These are phyloP conservation scores for Pterulicium gracile DNA, from an alignment of 1,284 basidiomycete species.

Conservation along the genomic window DNA sequence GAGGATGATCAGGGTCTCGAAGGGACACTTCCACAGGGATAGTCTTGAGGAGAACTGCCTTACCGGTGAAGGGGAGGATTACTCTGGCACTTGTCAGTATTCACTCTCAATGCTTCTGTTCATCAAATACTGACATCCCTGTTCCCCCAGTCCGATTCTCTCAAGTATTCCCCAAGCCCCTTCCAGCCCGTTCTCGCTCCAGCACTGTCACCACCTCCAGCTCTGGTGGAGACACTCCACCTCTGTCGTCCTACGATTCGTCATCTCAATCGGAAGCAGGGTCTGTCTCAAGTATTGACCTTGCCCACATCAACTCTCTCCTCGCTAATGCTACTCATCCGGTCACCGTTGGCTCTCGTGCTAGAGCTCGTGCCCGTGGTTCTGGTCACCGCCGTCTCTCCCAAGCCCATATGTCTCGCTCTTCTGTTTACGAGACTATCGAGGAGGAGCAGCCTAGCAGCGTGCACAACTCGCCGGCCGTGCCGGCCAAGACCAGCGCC, in stretches of 20 bases:
- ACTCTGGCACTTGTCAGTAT: constrained; percentile 39
- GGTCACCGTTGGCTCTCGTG: constrained; percentile 23
- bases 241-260: constrained; percentile 52
- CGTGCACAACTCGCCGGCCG: constrained; percentile 16
- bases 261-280: constrained; percentile 50
- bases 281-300: constrained; percentile 66
- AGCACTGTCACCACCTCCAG: constrained; percentile 51
- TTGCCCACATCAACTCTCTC: constrained; percentile 44
- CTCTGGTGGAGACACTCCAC: constrained; percentile 61
- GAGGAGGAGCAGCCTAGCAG: constrained; percentile 51
- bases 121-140: constrained; percentile 10
- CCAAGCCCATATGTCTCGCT: constrained; percentile 45
- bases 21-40: constrained; percentile 51
- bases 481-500: constrained; percentile 18
- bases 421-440: constrained; percentile 71
- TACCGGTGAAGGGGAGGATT: constrained; percentile 53
- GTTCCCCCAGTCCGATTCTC: constrained; percentile 29
- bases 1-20: constrained; percentile 52
- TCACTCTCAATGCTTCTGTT: constrained; percentile 3
- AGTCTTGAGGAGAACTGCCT: constrained; percentile 57
- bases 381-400: constrained; percentile 62
- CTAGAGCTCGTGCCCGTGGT: constrained; percentile 41
- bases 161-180: constrained; percentile 49
- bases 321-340: constrained; percentile 40
- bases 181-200: constrained; percentile 44